These are phyloP conservation scores for Sporothrix humicola DNA, from an alignment of 2,329 filamentous ascomycete species.

Conservation along the genomic window DNA sequence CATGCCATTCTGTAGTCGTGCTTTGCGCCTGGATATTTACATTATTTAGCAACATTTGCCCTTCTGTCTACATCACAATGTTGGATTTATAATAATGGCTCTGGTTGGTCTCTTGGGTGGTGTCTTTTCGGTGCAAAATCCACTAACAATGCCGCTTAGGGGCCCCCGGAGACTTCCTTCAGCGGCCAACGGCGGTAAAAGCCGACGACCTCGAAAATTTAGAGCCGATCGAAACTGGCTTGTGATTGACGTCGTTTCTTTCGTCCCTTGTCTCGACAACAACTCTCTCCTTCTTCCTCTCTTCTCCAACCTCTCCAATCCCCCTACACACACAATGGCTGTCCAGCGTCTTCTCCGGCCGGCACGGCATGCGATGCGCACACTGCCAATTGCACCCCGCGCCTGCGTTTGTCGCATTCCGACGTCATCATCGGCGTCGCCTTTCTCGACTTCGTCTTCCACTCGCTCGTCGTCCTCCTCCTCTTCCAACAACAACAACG, in stretches of 20 bases:
- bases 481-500: constrained; percentile 9
- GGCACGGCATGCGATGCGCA: constrained; percentile 37
- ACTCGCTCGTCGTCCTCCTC: neutral
- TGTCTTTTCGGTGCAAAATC: no score
- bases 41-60: no score
- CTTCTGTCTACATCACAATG: neutral
- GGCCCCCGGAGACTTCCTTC: neutral
- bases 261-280: no score
- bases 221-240: neutral
- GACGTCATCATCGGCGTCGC: constrained; percentile 15
- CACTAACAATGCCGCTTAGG: constrained; percentile 6
- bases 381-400: constrained; percentile 9
- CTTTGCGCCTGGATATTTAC: no score
- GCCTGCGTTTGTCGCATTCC: constrained; percentile 21
- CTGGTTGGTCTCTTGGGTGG: neutral
- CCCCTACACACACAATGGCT: constrained; percentile 25
- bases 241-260: neutral
- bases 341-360: constrained; percentile 33
- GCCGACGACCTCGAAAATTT: constrained; percentile 23
- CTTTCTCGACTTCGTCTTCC: neutral
- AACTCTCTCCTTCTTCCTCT: neutral
- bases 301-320: neutral
- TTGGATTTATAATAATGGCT: constrained; percentile 23
- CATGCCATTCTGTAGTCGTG: no score
- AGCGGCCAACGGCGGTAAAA: constrained; percentile 21